These are phyloP conservation scores for Entomophthora muscae DNA, from an alignment of 371 early-diverging fungal species.

Conservation along the genomic window DNA sequence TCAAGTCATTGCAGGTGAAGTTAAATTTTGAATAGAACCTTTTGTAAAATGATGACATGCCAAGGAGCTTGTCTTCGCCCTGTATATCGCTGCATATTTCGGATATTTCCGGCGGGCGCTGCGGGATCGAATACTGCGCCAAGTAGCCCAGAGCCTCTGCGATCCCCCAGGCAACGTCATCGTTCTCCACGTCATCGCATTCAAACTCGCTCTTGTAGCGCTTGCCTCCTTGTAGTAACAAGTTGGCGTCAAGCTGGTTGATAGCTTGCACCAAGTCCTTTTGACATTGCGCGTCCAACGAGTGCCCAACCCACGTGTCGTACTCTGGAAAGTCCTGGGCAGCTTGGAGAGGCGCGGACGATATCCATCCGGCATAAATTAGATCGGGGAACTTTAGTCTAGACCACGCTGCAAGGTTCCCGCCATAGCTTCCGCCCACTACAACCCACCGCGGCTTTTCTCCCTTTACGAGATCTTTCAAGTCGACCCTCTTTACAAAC, in stretches of 20 bases:
- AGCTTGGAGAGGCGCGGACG: constrained; percentile 46
- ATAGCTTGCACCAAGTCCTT: not conserved
- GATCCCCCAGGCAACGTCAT: not conserved
- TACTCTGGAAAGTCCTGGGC: constrained; percentile 37
- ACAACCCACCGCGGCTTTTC: constrained; percentile 34
- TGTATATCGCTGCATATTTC: not conserved
- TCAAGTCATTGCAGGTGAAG: not conserved
- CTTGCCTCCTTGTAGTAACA: not conserved
- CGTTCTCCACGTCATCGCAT: not conserved
- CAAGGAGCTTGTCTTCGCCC: not conserved
- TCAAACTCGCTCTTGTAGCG: not conserved
- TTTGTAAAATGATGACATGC: not conserved
- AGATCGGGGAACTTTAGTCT: constrained; percentile 41
- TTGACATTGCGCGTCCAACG: not conserved
- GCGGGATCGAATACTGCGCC: not conserved
- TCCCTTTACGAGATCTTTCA: not conserved
- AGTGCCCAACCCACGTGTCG: constrained; percentile 11
- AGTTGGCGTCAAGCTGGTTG: not conserved
- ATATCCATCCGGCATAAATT: constrained; percentile 45
- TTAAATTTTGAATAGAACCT: not conserved
- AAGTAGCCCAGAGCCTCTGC: not conserved
- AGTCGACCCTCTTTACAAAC: constrained; percentile 25
- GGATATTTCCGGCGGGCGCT: not conserved
- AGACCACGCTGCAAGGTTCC: constrained; percentile 52
- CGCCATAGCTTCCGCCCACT: constrained; percentile 51